Evolutionary conservation across 768 basidiomycete genomes (phyloP).

Genomic region (Hebeloma cylindrosporum): DNA sequence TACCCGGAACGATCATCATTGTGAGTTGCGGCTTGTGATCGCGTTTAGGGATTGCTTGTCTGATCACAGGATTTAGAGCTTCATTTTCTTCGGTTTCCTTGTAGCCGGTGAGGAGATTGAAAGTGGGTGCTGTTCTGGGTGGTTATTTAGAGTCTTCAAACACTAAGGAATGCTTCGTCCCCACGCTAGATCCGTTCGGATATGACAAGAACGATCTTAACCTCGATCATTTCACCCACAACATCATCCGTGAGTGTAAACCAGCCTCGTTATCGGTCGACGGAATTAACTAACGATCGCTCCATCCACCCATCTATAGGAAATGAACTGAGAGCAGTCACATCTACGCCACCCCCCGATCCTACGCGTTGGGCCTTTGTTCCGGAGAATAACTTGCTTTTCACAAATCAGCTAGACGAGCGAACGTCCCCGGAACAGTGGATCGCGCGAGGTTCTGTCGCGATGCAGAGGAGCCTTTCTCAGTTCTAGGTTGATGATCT

Average conservation of each 20-base stretch:
- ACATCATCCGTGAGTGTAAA: constrained; percentile 57
- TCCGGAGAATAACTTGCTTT: constrained; percentile 56
- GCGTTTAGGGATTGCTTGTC: neutral
- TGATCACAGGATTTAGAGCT: constrained; percentile 39
- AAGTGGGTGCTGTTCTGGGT: constrained; percentile 57
- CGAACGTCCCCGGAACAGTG: constrained; percentile 55
- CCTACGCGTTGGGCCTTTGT: constrained; percentile 61
- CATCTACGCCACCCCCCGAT: constrained; percentile 59
- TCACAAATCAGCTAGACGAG: constrained; percentile 40
- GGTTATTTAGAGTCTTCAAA: neutral
- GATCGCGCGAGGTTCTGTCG: constrained; percentile 47
- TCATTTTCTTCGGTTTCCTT: constrained; percentile 74
- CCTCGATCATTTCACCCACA: constrained; percentile 69
- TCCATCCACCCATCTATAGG: constrained; percentile 25
- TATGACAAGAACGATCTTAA: constrained; percentile 78
- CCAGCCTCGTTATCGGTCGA: neutral
- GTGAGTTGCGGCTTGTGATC: constrained; percentile 33
- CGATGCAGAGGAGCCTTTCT: constrained; percentile 44
- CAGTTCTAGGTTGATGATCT: constrained; percentile 13
- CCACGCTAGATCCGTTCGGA: constrained; percentile 45
- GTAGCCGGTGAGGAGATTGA: constrained; percentile 77
- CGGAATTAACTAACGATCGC: neutral
- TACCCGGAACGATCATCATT: constrained; percentile 56
- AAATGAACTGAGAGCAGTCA: constrained; percentile 62
- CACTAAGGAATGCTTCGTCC: constrained; percentile 2